These are phyloP conservation scores for Prosopis cineraria DNA, from an alignment of 306 rosid species.

Conservation along the genomic window DNA sequence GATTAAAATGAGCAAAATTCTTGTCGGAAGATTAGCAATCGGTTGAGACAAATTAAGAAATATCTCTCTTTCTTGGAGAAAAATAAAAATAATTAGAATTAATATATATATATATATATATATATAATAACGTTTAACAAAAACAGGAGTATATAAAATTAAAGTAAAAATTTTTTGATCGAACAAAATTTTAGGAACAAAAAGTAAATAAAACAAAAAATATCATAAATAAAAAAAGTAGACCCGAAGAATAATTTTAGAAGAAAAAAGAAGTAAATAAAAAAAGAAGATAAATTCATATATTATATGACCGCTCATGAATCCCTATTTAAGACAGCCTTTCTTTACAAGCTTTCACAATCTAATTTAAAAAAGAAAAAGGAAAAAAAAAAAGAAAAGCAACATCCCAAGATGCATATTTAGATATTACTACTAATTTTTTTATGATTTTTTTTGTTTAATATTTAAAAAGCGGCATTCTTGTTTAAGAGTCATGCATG, in stretches of 20 bases:
- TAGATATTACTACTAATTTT: background rate
- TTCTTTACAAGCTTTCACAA: background rate
- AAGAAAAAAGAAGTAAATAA: background rate
- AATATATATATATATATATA: too few species aligned
- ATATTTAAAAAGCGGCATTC: background rate
- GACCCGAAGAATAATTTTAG: background rate
- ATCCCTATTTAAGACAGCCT: background rate
- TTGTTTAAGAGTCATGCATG: background rate
- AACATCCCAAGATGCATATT: background rate
- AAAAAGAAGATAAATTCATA: background rate
- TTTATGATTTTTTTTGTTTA: background rate
- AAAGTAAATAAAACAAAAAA: background rate
- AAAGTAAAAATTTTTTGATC: too few species aligned
- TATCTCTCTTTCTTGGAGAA: too few species aligned
- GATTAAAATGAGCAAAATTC: too few species aligned
- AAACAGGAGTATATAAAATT: too few species aligned
- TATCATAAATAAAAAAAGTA: background rate
- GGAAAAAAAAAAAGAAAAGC: background rate
- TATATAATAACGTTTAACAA: too few species aligned
- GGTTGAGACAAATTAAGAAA: too few species aligned
- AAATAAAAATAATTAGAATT: too few species aligned
- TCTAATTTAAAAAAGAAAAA: background rate
- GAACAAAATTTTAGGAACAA: too few species aligned
- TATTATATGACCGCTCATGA: background rate
- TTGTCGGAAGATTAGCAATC: too few species aligned